Evolutionary conservation across 192 early-diverging fungal genomes (phyloP).

Genomic region (Podila horticola): DNA sequence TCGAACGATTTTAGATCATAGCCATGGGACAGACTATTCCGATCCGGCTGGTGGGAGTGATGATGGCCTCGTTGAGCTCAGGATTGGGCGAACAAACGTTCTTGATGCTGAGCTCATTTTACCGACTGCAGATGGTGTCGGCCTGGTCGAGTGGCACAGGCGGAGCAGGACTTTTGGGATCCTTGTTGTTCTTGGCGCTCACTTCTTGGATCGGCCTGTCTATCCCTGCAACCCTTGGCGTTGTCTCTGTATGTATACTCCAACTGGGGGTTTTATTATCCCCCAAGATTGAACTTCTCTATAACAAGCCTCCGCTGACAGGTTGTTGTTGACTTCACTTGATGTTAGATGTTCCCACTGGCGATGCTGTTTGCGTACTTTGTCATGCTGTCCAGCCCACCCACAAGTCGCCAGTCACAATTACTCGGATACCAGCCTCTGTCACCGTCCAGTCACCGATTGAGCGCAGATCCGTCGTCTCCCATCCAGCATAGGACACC

Average conservation of each 20-base stretch:
- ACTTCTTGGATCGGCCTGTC: slow-evolving; percentile 52
- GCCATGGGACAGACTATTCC: slow-evolving; percentile 24
- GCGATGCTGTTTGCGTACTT: slow-evolving; percentile 51
- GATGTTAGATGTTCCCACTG: slow-evolving; percentile 30
- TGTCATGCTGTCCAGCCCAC: slow-evolving; percentile 30
- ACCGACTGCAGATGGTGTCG: slow-evolving; percentile 45
- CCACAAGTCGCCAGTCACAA: neutral
- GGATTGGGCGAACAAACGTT: slow-evolving; percentile 57
- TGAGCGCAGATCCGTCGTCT: neutral
- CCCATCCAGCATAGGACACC: too few species aligned
- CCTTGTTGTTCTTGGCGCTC: slow-evolving; percentile 49
- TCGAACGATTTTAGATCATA: slow-evolving; percentile 29
- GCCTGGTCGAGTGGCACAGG: slow-evolving; percentile 59
- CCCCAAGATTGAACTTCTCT: neutral
- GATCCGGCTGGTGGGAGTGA: slow-evolving; percentile 32
- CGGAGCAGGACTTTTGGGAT: slow-evolving; percentile 51
- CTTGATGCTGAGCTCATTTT: slow-evolving; percentile 57
- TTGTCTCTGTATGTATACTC: slow-evolving; percentile 32
- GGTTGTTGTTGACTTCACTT: neutral
- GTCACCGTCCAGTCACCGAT: neutral
- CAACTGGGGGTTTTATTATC: too few species aligned
- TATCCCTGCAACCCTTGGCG: slow-evolving; percentile 23
- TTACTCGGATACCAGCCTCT: slow-evolving; percentile 22
- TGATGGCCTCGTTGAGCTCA: slow-evolving; percentile 54
- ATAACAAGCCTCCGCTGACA: neutral